phyloP scores from a whole-genome alignment of 805 yeast genomes.

The Jamesozyma piceae region DNA sequence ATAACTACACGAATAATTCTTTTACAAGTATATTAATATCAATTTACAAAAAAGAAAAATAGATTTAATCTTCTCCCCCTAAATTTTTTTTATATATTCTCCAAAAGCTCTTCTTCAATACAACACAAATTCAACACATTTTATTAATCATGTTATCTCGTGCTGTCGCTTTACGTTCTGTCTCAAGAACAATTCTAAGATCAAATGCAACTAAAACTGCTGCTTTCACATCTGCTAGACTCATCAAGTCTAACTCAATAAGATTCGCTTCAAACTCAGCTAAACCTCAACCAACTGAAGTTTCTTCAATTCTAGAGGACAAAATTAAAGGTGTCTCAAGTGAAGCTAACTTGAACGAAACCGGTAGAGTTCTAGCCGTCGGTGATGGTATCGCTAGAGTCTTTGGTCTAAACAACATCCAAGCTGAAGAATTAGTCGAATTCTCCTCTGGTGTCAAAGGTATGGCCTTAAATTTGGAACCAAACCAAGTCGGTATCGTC shows the following conservation, averaged over 20 bases:
- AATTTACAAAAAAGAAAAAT: neutral
- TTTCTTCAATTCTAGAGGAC: conserved; percentile 96
- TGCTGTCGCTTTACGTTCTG: conserved; percentile 75
- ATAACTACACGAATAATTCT: no score
- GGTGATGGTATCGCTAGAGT: conserved; percentile 99
- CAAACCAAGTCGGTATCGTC: conserved; percentile 99
- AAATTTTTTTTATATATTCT: no score
- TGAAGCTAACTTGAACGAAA: conserved; percentile 95
- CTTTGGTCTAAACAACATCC: conserved; percentile 98
- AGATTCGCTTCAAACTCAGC: conserved; percentile 75
- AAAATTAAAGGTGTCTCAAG: conserved; percentile 98
- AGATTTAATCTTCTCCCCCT: neutral
- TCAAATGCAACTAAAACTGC: conserved; percentile 56
- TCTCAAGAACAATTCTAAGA: conserved; percentile 71
- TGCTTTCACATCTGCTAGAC: conserved; percentile 48
- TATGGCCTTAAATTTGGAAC: conserved; percentile 99
- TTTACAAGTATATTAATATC: neutral
- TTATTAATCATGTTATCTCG: conserved; percentile 67
- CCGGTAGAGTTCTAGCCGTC: conserved; percentile 98
- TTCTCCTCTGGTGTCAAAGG: conserved; percentile 99
- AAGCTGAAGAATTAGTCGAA: conserved; percentile 99
- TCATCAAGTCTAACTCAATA: neutral
- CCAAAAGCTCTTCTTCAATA: neutral
- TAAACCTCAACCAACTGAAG: conserved; percentile 99
- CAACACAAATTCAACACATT: neutral